Base-by-base conservation (phyloP, 1,284 basidiomycete species). In the Trametes sp. region DNA sequence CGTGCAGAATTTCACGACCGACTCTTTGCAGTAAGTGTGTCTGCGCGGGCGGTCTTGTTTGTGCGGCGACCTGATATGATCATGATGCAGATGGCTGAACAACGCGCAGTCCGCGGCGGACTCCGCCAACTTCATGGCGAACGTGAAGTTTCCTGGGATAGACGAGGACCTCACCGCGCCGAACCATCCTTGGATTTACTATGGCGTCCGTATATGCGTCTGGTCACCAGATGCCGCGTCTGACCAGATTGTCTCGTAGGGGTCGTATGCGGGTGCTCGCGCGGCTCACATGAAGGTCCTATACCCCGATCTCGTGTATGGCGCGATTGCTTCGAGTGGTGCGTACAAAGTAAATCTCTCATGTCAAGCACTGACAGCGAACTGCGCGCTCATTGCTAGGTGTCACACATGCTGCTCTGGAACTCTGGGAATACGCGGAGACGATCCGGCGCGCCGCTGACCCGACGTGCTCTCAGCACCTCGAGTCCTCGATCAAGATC, bases 21-120 rank as follows among this genome's bases (percentile, higher is more conserved):
- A 93, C 72, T 86, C 88, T 59, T 81, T 95, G 52, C 86, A 92
- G 82, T 87, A 68, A 48, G 65, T 58, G 11, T 3, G 9, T 28
- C 2, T 10, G n/a, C 1, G 13, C 19, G 13, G 19, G 5, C 11
- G n/a, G 2, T 14, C n/a, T n/a, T n/a, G n/a, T n/a, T n/a, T n/a
- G n/a, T n/a, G n/a, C n/a, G n/a, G n/a, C n/a, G n/a, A n/a, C n/a
- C n/a, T n/a, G n/a, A n/a, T 8, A 2, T 35, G 31, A 24, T 44
- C 21, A 13, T 36, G 3, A 31, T 8, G 59, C 56, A 89, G 91
- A 33, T 96, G 92, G 86, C 81, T 98, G 54, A 94, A 90, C 74
- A 98, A 98, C 66, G 89, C 86, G 24, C 96, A 98, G 75, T 84
- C 95, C 1, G 86, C 94, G 0, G 90, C 94, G n/a, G 97, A 99